These are phyloP conservation scores for Backusella tuberculispora DNA, from an alignment of 192 early-diverging fungal genomes.

Conservation along the genomic window DNA sequence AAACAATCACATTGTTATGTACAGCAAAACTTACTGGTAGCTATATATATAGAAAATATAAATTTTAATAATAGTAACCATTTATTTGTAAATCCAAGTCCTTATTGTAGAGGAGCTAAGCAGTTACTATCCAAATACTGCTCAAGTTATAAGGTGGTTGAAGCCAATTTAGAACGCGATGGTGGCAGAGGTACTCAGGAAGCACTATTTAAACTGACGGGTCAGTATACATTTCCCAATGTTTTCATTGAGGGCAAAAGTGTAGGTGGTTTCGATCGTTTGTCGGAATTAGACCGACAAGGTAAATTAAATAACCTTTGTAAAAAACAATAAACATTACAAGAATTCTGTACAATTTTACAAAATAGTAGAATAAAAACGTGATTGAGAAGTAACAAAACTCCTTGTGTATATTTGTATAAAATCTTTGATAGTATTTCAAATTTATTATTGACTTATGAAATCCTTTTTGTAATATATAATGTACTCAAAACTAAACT, in stretches of 20 bases:
- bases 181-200: conserved; percentile 21
- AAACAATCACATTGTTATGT: conserved; percentile 28
- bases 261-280: conserved; percentile 34
- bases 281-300: conserved; percentile 28
- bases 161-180: conserved; percentile 30
- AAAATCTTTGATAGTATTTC: background rate
- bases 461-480: background rate
- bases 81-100: conserved; percentile 20
- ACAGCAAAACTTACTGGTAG: conserved; percentile 46
- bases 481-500: background rate
- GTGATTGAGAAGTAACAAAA: background rate
- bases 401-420: too few relatives aligned
- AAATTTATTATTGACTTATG: background rate
- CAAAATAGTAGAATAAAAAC: background rate
- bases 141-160: conserved; percentile 21
- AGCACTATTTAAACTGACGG: conserved; percentile 29
- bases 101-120: conserved; percentile 39
- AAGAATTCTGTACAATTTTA: background rate
- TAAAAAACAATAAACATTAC: conserved; percentile 1
- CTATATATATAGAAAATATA: background rate
- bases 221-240: conserved; percentile 33
- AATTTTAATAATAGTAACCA: background rate
- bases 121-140: conserved; percentile 30
- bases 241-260: conserved; percentile 28
- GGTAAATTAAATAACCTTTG: conserved; percentile 12